Conservation (phyloP, 202 grass and related monocot genomes). For the Eragrostis tef region DNA sequence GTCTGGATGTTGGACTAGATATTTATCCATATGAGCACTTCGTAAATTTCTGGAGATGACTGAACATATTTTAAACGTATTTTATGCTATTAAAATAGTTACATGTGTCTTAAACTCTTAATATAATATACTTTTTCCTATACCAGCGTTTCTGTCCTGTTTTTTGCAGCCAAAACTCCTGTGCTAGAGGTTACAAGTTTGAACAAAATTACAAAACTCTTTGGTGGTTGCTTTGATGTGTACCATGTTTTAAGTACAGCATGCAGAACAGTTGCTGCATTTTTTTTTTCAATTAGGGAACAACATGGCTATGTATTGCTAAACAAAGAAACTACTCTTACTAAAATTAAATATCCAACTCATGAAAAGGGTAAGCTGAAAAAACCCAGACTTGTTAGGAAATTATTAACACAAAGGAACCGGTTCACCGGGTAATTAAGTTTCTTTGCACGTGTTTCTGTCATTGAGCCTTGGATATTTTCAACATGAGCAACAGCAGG, state of each 20-base stretch:
- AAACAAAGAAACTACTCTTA: conserved; percentile 3
- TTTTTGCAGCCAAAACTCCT: neutral
- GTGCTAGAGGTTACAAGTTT: neutral
- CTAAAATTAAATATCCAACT: neutral
- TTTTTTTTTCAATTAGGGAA: neutral
- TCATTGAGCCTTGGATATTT: conserved; percentile 1
- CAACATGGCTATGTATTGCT: conserved; percentile 3
- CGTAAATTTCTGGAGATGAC: neutral
- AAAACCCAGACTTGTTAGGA: neutral
- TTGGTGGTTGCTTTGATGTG: neutral
- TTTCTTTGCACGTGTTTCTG: neutral
- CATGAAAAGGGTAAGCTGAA: neutral
- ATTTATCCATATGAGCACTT: neutral
- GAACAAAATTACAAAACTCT: neutral
- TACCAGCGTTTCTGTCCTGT: neutral
- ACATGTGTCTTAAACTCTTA: neutral
- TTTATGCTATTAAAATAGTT: neutral
- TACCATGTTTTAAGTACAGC: neutral
- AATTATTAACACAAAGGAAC: neutral
- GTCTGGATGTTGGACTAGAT: neutral
- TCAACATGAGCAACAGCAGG: neutral
- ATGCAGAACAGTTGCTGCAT: neutral
- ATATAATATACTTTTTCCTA: conserved; percentile 6
- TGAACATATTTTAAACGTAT: neutral
- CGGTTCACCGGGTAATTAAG: neutral